Base-by-base conservation (phyloP, 768 basidiomycete genomes). In the Candolleomyces eurysporus region DNA sequence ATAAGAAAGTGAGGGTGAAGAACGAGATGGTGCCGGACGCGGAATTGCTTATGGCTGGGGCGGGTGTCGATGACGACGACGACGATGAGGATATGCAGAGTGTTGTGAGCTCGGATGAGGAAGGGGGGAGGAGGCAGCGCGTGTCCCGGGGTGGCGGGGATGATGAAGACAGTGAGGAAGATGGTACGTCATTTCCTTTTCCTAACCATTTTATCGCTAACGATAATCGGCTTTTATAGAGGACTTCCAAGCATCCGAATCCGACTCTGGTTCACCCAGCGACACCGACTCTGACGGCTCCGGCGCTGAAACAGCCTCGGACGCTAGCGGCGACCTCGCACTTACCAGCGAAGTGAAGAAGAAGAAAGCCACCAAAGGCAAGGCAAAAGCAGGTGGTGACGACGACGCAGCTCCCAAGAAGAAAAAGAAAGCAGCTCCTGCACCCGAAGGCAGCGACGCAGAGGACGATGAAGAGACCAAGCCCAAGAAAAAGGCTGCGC, bases 21-120 rank as follows among this genome's bases (percentile, higher is more conserved):
- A 96, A 94, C 73, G 94, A 96, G 83, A 94, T 95, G 85, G 85
- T 91, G 57, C 89, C 91, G 14, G 96, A 97, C 68, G 88, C 88
- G 19, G 88, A 94, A 69, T 77, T 92, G 63, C 80, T 91, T 67
- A 74, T 92, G 74, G 82, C 81, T 51, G 84, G 84, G 22, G 87
- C 76, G 21, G 87, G 74, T 2, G 88, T 78, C 3, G 86, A 86
- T 63, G 88, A 88, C 54, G 88, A 88, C 45, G 92, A 92, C 58
- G 87, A 82, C 50, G 85, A 88, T 63, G 90, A 91, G 63, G 91
- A 91, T 68, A 91, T 91, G 90, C 85, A 87, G 71, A 92, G 91
- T 68, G 86, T 89, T 5, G 83, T 85, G 22, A 90, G 87, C 66
- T 86, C 87, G 60, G 90, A 87, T 64, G 36, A 36, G 36, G 36